phyloP scores from a whole-genome alignment of 805 yeast species.

The Metschnikowia hibisci region DNA sequence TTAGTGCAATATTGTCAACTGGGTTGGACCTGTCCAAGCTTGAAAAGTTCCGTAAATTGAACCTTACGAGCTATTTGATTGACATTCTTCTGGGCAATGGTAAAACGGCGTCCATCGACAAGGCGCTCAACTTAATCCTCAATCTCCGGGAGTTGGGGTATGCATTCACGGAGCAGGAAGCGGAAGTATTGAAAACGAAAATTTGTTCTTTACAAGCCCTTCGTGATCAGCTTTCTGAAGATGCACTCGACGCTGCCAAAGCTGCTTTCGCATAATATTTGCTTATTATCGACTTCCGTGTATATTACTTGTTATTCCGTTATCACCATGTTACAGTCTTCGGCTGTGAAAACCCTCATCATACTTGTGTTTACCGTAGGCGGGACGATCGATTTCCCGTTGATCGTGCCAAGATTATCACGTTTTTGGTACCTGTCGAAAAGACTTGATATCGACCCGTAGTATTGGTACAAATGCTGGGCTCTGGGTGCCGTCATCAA shows the following conservation, averaged over 20 bases:
- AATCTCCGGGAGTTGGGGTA: conserved; percentile 42
- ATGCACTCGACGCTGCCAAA: conserved; percentile 50
- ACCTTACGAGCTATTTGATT: conserved; percentile 33
- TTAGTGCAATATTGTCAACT: conserved; percentile 58
- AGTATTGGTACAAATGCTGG: conserved; percentile 39
- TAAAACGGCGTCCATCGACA: conserved; percentile 53
- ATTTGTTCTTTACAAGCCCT: conserved; percentile 38
- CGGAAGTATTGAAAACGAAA: conserved; percentile 29
- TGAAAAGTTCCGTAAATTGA: conserved; percentile 34
- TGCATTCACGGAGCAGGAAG: conserved; percentile 44
- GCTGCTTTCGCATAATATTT: conserved; percentile 28
- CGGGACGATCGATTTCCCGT: conserved; percentile 46
- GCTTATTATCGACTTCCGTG: neutral
- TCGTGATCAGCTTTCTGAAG: conserved; percentile 49
- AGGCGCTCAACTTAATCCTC: conserved; percentile 48
- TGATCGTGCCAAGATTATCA: conserved; percentile 28
- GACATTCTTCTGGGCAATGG: conserved; percentile 28
- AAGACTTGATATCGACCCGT: conserved; percentile 36
- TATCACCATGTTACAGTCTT: conserved; percentile 44
- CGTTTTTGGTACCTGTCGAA: conserved; percentile 23
- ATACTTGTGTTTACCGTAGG: conserved; percentile 49
- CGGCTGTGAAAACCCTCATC: conserved; percentile 44
- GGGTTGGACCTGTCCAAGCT: conserved; percentile 41
- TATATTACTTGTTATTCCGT: conserved; percentile 11
- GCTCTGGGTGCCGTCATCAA: conserved; percentile 53